These are phyloP conservation scores for Aureobasidium sp. DNA, from an alignment of 2,329 filamentous ascomycete genomes.

Conservation along the genomic window DNA sequence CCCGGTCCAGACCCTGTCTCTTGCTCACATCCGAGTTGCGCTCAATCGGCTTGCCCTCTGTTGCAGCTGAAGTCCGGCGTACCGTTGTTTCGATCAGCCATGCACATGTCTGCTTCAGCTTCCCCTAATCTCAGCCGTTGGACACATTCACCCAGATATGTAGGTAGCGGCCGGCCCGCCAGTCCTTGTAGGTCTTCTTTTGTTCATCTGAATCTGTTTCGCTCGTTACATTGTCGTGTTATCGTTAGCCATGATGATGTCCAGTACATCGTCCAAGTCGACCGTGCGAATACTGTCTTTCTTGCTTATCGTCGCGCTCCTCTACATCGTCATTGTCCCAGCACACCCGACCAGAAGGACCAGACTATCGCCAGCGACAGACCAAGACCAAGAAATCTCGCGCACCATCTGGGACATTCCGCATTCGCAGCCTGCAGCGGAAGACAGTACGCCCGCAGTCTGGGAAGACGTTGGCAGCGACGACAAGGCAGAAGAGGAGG, in stretches of 20 bases:
- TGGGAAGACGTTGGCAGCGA: background rate
- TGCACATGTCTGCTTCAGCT: background rate
- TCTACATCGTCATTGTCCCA: background rate
- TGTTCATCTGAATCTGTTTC: background rate
- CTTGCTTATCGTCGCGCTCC: background rate
- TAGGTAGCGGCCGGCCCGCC: background rate
- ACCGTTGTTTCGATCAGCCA: background rate
- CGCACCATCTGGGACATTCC: background rate
- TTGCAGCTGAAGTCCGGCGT: background rate
- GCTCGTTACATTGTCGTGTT: background rate
- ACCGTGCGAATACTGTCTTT: background rate
- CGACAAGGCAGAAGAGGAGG: background rate
- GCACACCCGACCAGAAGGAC: background rate
- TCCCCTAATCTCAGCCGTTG: background rate
- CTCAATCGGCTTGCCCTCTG: background rate
- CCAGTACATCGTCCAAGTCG: background rate
- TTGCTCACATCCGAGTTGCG: background rate
- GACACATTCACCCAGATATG: background rate
- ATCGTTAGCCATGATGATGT: background rate
- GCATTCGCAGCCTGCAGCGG: background rate
- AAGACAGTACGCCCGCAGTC: background rate
- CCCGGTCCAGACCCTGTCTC: background rate
- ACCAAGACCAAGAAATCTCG: background rate
- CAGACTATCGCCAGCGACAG: background rate
- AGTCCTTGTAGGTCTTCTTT: background rate